Conservation (phyloP, 2,329 filamentous ascomycete species). For the Neurospora sp. region DNA sequence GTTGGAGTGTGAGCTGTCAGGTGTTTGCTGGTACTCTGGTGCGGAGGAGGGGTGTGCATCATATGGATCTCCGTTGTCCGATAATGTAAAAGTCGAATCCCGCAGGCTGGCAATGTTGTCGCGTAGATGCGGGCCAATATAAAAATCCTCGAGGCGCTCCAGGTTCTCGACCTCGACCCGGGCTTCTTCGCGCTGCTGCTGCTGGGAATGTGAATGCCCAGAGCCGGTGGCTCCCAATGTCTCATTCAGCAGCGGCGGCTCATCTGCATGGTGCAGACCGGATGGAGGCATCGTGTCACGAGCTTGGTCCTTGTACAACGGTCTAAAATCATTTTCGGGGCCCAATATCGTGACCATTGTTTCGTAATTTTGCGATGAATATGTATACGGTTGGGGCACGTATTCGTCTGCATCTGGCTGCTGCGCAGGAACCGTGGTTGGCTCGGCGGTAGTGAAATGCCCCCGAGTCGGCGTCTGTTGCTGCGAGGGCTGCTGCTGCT, state of each 20-base stretch:
- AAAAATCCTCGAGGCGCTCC: slow-evolving; percentile 24
- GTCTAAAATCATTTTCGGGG: slow-evolving; percentile 30
- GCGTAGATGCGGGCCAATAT: slow-evolving; percentile 21
- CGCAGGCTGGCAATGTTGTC: slow-evolving; percentile 26
- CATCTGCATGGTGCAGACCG: slow-evolving; percentile 12
- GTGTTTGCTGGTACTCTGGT: slow-evolving; percentile 21
- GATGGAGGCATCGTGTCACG: slow-evolving; percentile 11
- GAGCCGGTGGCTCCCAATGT: slow-evolving; percentile 6
- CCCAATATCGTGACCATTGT: slow-evolving; percentile 41
- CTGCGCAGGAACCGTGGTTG: slow-evolving; percentile 5
- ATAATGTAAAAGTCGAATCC: slow-evolving; percentile 23
- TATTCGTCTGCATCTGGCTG: slow-evolving; percentile 21
- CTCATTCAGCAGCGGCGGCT: slow-evolving; percentile 6
- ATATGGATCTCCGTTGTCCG: slow-evolving; percentile 21
- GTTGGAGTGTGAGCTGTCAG: slow-evolving; percentile 32
- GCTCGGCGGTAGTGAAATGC: slow-evolving; percentile 14
- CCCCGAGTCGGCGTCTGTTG: slow-evolving; percentile 19
- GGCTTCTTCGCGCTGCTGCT: slow-evolving; percentile 4
- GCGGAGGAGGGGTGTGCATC: slow-evolving; percentile 17
- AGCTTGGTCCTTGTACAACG: slow-evolving; percentile 16
- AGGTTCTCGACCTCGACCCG: slow-evolving; percentile 10
- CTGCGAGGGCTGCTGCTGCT: slow-evolving; percentile 9
- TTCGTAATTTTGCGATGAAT: slow-evolving; percentile 26
- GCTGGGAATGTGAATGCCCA: slow-evolving; percentile 1
- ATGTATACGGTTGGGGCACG: slow-evolving; percentile 29